Evolutionary conservation across 768 basidiomycete genomes (phyloP).

Genomic region (Trametes maxima): DNA sequence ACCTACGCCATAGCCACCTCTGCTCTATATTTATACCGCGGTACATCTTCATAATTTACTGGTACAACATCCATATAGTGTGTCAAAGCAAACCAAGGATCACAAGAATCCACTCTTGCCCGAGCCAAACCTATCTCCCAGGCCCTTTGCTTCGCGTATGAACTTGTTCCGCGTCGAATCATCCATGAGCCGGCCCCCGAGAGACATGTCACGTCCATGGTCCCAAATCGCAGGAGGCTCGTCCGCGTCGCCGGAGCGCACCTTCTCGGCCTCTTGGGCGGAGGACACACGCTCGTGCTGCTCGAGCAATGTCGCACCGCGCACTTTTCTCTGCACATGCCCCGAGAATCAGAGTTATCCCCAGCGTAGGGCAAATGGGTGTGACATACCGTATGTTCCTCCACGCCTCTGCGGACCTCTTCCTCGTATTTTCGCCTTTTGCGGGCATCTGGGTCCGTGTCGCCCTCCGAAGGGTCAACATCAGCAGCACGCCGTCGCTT

Average conservation of each 20-base stretch:
- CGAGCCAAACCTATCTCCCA: conserved; percentile 83
- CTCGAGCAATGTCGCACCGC: conserved; percentile 29
- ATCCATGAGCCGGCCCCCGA: conserved; percentile 89
- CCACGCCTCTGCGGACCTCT: conserved; percentile 70
- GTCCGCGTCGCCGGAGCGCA: conserved; percentile 48
- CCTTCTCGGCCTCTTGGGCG: conserved; percentile 36
- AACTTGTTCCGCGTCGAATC: conserved; percentile 77
- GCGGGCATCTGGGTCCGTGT: conserved; percentile 41
- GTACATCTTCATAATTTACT: neutral
- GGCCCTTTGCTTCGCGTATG: conserved; percentile 77
- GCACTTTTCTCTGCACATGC: conserved; percentile 29
- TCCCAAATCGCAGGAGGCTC: conserved; percentile 84
- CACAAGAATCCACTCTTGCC: conserved; percentile 65
- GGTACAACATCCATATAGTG: neutral
- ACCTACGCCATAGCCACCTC: no score
- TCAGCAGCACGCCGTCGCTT: conserved; percentile 77
- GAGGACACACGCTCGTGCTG: conserved; percentile 52
- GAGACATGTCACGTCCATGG: conserved; percentile 84
- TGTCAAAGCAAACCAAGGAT: conserved; percentile 5
- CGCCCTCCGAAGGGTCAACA: conserved; percentile 44
- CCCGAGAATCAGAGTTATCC: neutral
- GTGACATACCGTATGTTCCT: conserved; percentile 72
- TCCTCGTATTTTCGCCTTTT: conserved; percentile 68
- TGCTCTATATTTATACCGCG: no score
- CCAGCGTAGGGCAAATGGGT: neutral